These are phyloP conservation scores for Cylindrodendrum hubeiense DNA, from an alignment of 2,329 filamentous ascomycete genomes.

Conservation along the genomic window DNA sequence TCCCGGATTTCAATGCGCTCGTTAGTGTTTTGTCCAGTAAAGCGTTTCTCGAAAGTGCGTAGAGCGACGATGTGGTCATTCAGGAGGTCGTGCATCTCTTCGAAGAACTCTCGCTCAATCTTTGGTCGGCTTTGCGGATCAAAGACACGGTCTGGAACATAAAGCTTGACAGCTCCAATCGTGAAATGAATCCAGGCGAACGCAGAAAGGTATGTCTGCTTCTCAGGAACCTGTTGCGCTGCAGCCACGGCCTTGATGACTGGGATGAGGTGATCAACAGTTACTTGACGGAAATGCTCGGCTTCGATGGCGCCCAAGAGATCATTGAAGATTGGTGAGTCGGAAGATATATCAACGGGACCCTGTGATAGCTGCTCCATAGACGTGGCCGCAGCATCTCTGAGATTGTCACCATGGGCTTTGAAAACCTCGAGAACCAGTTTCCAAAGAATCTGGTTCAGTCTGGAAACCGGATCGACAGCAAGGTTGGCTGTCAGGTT, in stretches of 20 bases:
- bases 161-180: slow-evolving; percentile 79
- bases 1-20: slow-evolving; percentile 74
- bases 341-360: slow-evolving; percentile 6
- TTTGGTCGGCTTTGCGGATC: slow-evolving; percentile 79
- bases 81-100: slow-evolving; percentile 68
- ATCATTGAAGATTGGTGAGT: slow-evolving; percentile 33
- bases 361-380: slow-evolving; percentile 37
- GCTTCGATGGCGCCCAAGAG: slow-evolving; percentile 44
- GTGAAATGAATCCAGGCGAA: slow-evolving; percentile 83
- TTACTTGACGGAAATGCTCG: slow-evolving; percentile 53
- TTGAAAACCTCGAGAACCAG: slow-evolving; percentile 58
- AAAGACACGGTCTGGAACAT: slow-evolving; percentile 87
- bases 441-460: slow-evolving; percentile 62
- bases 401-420: slow-evolving; percentile 52
- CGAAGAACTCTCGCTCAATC: slow-evolving; percentile 72
- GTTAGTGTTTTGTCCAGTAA: slow-evolving; percentile 77
- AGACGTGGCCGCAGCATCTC: slow-evolving; percentile 43
- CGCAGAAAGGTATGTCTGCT: slow-evolving; percentile 50
- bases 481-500: slow-evolving; percentile 62
- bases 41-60: slow-evolving; percentile 72
- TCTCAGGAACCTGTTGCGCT: slow-evolving; percentile 30
- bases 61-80: slow-evolving; percentile 70
- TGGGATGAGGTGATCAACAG: slow-evolving; percentile 59
- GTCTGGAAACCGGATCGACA: slow-evolving; percentile 61
- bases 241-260: slow-evolving; percentile 58